These are phyloP conservation scores for Phyllosticta citribraziliensis DNA, from an alignment of 2,329 filamentous ascomycete genomes.

Conservation along the genomic window DNA sequence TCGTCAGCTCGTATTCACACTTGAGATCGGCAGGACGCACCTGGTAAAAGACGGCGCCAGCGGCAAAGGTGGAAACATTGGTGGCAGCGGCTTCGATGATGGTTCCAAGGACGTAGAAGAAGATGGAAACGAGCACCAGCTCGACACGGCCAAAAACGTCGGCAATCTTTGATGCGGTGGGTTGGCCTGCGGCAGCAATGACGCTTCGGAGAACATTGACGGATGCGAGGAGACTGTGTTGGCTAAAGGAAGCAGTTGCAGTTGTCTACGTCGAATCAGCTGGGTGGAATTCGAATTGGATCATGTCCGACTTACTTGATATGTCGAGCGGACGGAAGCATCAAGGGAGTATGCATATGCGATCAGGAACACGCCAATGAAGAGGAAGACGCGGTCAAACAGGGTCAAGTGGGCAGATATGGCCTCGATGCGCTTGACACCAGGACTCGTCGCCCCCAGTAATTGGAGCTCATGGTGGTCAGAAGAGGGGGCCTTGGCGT, in stretches of 20 bases:
- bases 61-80: slow-evolving; percentile 43
- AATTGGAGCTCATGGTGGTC: slow-evolving; percentile 13
- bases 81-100: slow-evolving; percentile 46
- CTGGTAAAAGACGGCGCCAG: slow-evolving; percentile 51
- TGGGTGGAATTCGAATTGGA: background rate
- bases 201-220: slow-evolving; percentile 50
- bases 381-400: slow-evolving; percentile 47
- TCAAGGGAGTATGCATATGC: slow-evolving; percentile 56
- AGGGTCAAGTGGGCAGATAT: slow-evolving; percentile 44
- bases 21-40: background rate
- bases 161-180: slow-evolving; percentile 50
- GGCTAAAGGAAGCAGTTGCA: slow-evolving; percentile 42
- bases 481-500: background rate
- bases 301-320: slow-evolving; percentile 27
- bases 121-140: slow-evolving; percentile 44
- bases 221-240: slow-evolving; percentile 49
- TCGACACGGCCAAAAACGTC: slow-evolving; percentile 54
- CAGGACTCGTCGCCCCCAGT: slow-evolving; percentile 33
- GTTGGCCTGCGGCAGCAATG: slow-evolving; percentile 50
- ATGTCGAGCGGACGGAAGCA: slow-evolving; percentile 45
- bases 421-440: slow-evolving; percentile 51
- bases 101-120: slow-evolving; percentile 47
- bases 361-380: slow-evolving; percentile 51
- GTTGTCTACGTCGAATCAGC: slow-evolving; percentile 31
- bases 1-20: background rate